Evolutionary conservation across 2,329 filamentous ascomycete species (phyloP), one percentile per base, ranked within the genome.

Genomic region (Lasiodiplodia theobromae): DNA sequence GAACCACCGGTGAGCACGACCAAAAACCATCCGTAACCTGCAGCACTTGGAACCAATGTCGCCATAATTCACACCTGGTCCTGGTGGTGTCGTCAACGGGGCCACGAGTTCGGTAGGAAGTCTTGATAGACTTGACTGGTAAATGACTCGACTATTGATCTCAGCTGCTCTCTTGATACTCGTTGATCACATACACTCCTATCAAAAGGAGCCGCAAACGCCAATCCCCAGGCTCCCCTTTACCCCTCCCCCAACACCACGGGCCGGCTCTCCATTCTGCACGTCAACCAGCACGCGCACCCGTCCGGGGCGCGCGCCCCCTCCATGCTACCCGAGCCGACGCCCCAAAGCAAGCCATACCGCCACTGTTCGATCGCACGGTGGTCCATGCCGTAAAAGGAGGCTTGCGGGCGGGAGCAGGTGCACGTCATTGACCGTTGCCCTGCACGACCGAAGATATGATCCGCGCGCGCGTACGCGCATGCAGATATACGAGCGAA

Each of bases 301-400:
- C 31, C 28, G 12, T 34, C 44, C 5, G 44, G 23, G 25, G 7
- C 58, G 18, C 16, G 18, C 28, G 28, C 28, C 31, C 10, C 44
- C 47, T 14, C 5, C 18, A 21, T 11, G 44, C 44, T n/a, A 47
- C 44, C 44, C 18, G 8, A 21, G n/a, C 44, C 40, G 40, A 18
- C 18, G 40, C 40, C 40, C 8, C 40, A 44, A 18, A 8, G 44
- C 18, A 47, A 21, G 44, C n/a, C 44, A 47, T 47, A 21, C n/a
- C 44, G 10, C 28, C n/a, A 38, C 18, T 14, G 12, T 14, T n/a
- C 40, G n/a, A 6, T 38, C 60, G 60, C 60, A 53, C 18, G 21
- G n/a, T 64, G 60, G 44, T 53, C 44, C 51, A 31, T 52, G 44
- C 31, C 38, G n/a, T 40, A 23, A 52, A 58, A 52, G 47, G 60